Percentiles rank a stretch among this genome's conserved stretches.
These are phyloP conservation scores for Ophiocytium majus DNA, from an alignment of 352 stramenopile species.

Conservation along the genomic window DNA sequence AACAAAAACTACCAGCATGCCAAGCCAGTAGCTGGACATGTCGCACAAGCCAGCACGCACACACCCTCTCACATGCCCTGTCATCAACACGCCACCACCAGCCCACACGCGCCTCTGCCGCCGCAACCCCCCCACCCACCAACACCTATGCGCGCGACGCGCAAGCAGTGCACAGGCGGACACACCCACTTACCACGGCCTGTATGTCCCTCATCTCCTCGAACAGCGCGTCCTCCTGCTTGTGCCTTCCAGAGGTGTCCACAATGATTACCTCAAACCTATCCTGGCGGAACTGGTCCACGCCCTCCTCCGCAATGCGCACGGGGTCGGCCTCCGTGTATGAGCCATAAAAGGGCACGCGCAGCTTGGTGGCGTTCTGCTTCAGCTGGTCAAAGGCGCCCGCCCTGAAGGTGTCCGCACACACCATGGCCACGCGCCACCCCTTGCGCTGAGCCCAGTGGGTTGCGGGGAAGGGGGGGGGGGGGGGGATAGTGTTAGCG, in stretches of 20 bases:
- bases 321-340: slow-evolving; percentile 98
- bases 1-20: no score
- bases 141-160: no score
- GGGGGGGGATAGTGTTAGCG: no score
- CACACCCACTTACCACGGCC: slow-evolving; percentile 70
- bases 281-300: slow-evolving; percentile 90
- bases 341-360: slow-evolving; percentile 91
- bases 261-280: slow-evolving; percentile 99
- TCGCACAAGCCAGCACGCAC: no score
- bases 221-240: slow-evolving; percentile 95
- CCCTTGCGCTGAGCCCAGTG: slow-evolving; percentile 57
- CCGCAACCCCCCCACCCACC: no score
- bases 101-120: no score
- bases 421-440: slow-evolving; percentile 99
- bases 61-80: no score
- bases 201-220: slow-evolving; percentile 98
- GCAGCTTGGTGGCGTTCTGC: slow-evolving; percentile 97
- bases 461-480: neutral
- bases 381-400: slow-evolving; percentile 99
- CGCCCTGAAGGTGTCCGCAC: slow-evolving; percentile 96
- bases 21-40: no score
- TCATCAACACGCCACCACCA: no score
- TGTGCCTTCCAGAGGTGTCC: slow-evolving; percentile 96
- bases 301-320: slow-evolving; percentile 93
- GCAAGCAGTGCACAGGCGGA: no score